These are phyloP conservation scores for Jimgerdemannia flammicorona DNA, from an alignment of 192 early-diverging fungal genomes.

Conservation along the genomic window DNA sequence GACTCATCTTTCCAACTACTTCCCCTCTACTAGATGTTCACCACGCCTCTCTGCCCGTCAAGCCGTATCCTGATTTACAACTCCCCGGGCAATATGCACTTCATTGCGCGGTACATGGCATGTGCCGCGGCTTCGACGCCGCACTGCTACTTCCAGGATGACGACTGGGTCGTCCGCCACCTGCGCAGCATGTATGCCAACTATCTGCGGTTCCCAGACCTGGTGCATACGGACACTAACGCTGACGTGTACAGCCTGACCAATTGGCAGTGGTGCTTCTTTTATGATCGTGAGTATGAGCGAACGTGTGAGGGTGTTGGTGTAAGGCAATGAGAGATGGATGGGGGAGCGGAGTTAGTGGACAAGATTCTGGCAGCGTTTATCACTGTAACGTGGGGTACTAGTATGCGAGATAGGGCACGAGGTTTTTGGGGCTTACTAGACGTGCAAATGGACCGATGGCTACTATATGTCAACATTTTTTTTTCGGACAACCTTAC, in stretches of 20 bases:
- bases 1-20: not conserved
- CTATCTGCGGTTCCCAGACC: conserved; percentile 47
- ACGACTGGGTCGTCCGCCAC: conserved; percentile 42
- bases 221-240: conserved; percentile 49
- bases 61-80: conserved; percentile 42
- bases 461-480: no score
- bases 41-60: conserved; percentile 19
- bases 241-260: conserved; percentile 40
- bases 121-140: conserved; percentile 49
- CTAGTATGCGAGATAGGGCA: no score
- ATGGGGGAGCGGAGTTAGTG: no score
- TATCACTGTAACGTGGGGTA: no score
- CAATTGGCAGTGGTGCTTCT: conserved; percentile 56
- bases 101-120: conserved; percentile 52
- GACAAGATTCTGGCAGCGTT: no score
- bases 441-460: no score
- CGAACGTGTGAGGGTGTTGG: not conserved
- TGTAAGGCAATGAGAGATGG: not conserved
- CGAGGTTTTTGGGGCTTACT: no score
- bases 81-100: conserved; percentile 43
- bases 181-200: conserved; percentile 53
- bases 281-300: conserved; percentile 40
- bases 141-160: conserved; percentile 59
- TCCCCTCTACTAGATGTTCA: conserved; percentile 32
- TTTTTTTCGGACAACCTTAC: no score